These are phyloP conservation scores for Penicillium palitans DNA, from an alignment of 2,329 filamentous ascomycete genomes.

Conservation along the genomic window DNA sequence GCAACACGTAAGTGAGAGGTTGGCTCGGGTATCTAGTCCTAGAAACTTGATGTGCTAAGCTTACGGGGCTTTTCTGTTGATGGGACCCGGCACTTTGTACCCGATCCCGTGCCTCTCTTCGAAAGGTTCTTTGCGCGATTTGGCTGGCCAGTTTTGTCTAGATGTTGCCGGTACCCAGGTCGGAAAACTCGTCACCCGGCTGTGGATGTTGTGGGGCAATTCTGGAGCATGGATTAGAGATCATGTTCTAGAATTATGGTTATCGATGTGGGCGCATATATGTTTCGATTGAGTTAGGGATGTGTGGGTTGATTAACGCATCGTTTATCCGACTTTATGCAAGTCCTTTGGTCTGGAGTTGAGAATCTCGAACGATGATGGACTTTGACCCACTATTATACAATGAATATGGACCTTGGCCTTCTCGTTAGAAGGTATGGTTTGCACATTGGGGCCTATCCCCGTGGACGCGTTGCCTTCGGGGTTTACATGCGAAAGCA, in stretches of 20 bases:
- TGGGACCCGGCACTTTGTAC: background rate
- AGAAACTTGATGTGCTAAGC: background rate
- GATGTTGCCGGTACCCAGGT: background rate
- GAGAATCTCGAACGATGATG: background rate
- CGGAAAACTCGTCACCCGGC: background rate
- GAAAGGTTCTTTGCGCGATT: background rate
- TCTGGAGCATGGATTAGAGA: background rate
- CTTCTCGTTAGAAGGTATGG: too few relatives aligned
- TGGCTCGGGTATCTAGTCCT: background rate
- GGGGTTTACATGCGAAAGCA: too few relatives aligned
- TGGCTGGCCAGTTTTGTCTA: background rate
- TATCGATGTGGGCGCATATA: background rate
- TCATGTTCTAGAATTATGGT: background rate
- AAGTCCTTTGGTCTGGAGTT: too few relatives aligned
- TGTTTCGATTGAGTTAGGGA: background rate
- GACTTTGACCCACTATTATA: background rate
- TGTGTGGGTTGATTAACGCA: background rate
- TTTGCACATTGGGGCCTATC: too few relatives aligned
- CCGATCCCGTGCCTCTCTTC: background rate
- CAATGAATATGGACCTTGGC: background rate
- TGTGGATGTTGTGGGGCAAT: background rate
- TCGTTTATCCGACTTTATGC: background rate
- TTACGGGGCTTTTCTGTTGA: background rate
- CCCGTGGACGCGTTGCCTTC: background rate
- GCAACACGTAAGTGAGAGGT: background rate